A percentile compares a stretch with the other conserved stretches of the same genome.
These are phyloP conservation scores for Wallacemonas sp. DNA, from an alignment of 208 protist genomes.

Conservation along the genomic window DNA sequence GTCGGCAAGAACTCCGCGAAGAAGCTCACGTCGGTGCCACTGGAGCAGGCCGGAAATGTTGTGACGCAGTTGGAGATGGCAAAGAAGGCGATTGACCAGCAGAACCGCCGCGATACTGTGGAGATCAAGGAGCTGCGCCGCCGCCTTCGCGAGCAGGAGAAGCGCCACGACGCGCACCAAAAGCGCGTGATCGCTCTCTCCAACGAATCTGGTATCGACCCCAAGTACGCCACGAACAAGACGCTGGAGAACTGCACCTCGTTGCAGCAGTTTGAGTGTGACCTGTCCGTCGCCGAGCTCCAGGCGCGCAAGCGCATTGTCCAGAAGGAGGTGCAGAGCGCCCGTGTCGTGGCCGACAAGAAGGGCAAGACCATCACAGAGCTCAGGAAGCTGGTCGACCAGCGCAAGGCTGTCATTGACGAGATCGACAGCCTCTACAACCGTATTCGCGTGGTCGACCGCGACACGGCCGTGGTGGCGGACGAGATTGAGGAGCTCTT, in stretches of 20 bases:
- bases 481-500: constrained; percentile 52
- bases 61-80: constrained; percentile 76
- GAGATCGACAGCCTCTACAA: constrained; percentile 80
- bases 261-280: constrained; percentile 28
- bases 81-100: constrained; percentile 54
- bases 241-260: constrained; percentile 17
- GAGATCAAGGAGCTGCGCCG: constrained; percentile 60
- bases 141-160: constrained; percentile 53
- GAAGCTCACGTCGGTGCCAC: constrained; percentile 40
- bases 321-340: constrained; percentile 60
- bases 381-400: constrained; percentile 41
- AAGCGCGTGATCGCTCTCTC: constrained; percentile 25
- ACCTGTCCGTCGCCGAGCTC: constrained; percentile 47
- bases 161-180: constrained; percentile 14
- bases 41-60: constrained; percentile 76
- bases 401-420: constrained; percentile 56
- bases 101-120: constrained; percentile 51
- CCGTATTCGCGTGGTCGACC: constrained; percentile 73
- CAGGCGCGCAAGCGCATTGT: constrained; percentile 55
- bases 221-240: constrained; percentile 26
- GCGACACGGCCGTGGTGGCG: constrained; percentile 54
- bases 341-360: constrained; percentile 50
- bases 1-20: constrained; percentile 54
- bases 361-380: constrained; percentile 65
- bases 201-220: constrained; percentile 44